Evolutionary conservation across 805 yeast species (phyloP), one percentile per base, ranked within the genome.

Genomic region (Geotrichum ghanense): DNA sequence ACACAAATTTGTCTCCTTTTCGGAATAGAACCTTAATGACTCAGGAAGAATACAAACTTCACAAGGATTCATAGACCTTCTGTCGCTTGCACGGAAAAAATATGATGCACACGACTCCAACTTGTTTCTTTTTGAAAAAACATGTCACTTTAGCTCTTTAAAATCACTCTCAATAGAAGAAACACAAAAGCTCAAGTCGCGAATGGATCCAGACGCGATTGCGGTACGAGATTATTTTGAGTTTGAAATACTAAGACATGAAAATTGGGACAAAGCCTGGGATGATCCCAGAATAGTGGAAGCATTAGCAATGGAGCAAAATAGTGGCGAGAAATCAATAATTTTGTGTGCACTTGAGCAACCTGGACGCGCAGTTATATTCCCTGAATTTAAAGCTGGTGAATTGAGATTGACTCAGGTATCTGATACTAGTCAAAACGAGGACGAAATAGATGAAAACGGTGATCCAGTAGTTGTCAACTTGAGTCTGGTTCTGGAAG

Each of bases 331-430:
- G 16, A 26, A 48, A 39, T 20, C 20, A 34, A 6, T 55, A 20
- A 57, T 52, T 1, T 31, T 55, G n/a, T 55, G 58, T 42, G 22
- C 51, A 3, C 26, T 54, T 21, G 55, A 53, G 35, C 39, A 53
- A 22, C 56, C 58, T 9, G 56, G 54, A 21, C 35, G 55, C 22
- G 51, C 53, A 4, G 37, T 54, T 21, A 26, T 54, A 42, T 54
- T 54, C 45, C 56, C 58, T 12, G 27, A 46, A 3, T 54, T 54
- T 37, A 44, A 50, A 3, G 27, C 25, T 1, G 55, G 52, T 6
- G 56, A 53, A 7, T 31, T 50, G 16, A 31, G 16, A 19, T 31
- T 31, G 14, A n/a, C 19, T 12, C 12, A 31, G 16, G 12, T 5
- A 6, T 31, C 37, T 5, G 37, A 31, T 5, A 31, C 16, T n/a